phyloP scores from a whole-genome alignment of 2,329 filamentous ascomycete genomes.

The Aspergillus quadricinctus region DNA sequence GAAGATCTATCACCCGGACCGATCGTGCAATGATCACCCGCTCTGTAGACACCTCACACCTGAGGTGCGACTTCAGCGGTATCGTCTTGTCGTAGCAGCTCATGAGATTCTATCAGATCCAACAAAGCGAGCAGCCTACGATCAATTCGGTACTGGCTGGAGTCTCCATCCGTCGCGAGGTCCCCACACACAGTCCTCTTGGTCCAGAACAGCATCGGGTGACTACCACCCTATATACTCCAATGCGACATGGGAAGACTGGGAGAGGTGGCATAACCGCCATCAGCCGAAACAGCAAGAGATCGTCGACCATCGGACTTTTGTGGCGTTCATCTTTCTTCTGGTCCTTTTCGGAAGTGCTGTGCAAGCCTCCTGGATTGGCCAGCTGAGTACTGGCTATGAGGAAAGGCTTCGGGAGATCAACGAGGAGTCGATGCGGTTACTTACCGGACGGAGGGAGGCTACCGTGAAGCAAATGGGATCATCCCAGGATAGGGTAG shows the following conservation, averaged over 20 bases:
- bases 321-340: conserved; percentile 67
- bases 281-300: conserved; percentile 38
- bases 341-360: conserved; percentile 67
- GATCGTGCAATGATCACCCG: conserved; percentile 43
- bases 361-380: conserved; percentile 67
- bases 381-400: conserved; percentile 56
- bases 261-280: conserved; percentile 73
- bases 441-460: conserved; percentile 51
- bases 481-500: conserved; percentile 60
- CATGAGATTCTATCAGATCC: conserved; percentile 85
- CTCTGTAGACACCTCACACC: conserved; percentile 50
- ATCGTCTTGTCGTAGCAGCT: conserved; percentile 80
- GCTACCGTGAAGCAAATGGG: conserved; percentile 47
- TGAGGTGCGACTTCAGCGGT: conserved; percentile 73
- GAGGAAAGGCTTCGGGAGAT: conserved; percentile 63
- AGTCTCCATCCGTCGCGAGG: conserved; percentile 41
- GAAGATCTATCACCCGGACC: conserved; percentile 93
- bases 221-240: conserved; percentile 47
- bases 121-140: conserved; percentile 73
- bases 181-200: conserved; percentile 19
- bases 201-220: conserved; percentile 12
- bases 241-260: conserved; percentile 98
- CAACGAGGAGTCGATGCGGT: conserved; percentile 59
- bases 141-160: conserved; percentile 80
- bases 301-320: conserved; percentile 74